Percentiles rank a stretch among this genome's conserved stretches.
Evolutionary conservation across 2,329 filamentous ascomycete species (phyloP).

Genomic region (Podosphaera leucotricha): DNA sequence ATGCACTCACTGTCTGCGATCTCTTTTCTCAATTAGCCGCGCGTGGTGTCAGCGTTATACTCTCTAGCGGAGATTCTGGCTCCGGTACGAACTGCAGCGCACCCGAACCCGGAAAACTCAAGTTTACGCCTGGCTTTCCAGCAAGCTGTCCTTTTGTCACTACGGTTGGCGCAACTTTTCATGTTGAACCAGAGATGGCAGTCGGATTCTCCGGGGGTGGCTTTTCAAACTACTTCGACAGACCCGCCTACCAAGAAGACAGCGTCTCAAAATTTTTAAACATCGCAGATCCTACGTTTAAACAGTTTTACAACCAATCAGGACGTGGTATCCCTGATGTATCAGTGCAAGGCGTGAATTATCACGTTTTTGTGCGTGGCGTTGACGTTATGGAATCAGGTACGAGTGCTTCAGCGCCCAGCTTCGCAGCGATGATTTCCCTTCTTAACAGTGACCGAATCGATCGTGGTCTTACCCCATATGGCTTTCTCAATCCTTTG

Average conservation of each 20-base stretch:
- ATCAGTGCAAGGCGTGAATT: slow-evolving; percentile 32
- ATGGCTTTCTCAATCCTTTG: slow-evolving; percentile 24
- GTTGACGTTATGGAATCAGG: slow-evolving; percentile 21
- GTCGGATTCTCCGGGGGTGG: slow-evolving; percentile 18
- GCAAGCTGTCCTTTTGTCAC: slow-evolving; percentile 28
- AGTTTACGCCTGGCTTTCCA: slow-evolving; percentile 26
- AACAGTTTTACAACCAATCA: slow-evolving; percentile 22
- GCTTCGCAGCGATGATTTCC: slow-evolving; percentile 32
- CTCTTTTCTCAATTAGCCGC: slow-evolving; percentile 29
- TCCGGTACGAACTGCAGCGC: slow-evolving; percentile 16
- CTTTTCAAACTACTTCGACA: slow-evolving; percentile 21
- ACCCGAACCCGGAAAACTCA: slow-evolving; percentile 16
- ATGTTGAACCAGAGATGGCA: slow-evolving; percentile 8
- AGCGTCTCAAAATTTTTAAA: slow-evolving; percentile 22
- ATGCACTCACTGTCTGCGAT: slow-evolving; percentile 27
- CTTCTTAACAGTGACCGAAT: slow-evolving; percentile 39
- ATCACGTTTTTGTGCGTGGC: slow-evolving; percentile 19
- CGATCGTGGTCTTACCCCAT: slow-evolving; percentile 21
- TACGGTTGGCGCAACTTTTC: slow-evolving; percentile 19
- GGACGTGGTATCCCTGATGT: slow-evolving; percentile 29
- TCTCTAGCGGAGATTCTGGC: slow-evolving; percentile 25
- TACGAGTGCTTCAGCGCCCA: slow-evolving; percentile 30
- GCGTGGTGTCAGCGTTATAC: slow-evolving; percentile 24
- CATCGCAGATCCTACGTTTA: slow-evolving; percentile 16
- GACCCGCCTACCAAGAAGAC: slow-evolving; percentile 19